phyloP scores from a whole-genome alignment of 2,329 filamentous ascomycete species.

The Penicillium sp. region DNA sequence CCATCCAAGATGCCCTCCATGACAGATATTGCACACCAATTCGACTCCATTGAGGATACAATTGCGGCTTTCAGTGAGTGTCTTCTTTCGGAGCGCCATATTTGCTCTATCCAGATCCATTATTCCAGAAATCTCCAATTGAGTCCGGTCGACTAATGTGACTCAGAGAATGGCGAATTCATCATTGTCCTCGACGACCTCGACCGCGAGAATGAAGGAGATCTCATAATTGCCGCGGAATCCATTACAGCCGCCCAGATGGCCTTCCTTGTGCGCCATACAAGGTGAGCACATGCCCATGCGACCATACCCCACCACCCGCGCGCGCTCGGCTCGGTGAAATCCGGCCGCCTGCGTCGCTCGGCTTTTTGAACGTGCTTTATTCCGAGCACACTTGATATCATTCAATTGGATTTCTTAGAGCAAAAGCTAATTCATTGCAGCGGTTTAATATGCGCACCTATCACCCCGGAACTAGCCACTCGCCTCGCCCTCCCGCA shows the following conservation, averaged over 20 bases:
- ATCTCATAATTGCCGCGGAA: conserved; percentile 90
- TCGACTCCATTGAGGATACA: conserved; percentile 45
- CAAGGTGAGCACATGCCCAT: conserved; percentile 48
- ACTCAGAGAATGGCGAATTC: conserved; percentile 76
- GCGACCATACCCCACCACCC: not conserved
- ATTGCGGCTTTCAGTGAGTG: conserved; percentile 44
- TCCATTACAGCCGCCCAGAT: conserved; percentile 84
- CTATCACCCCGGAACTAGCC: conserved; percentile 70
- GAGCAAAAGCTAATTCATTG: not conserved
- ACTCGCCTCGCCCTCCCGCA: conserved; percentile 74
- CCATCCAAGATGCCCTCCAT: conserved; percentile 35
- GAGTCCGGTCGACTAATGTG: conserved; percentile 15
- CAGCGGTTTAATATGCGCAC: conserved; percentile 86
- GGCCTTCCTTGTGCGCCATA: conserved; percentile 93
- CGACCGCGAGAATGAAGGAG: conserved; percentile 94
- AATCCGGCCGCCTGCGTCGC: not conserved
- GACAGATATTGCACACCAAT: conserved; percentile 34
- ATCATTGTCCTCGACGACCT: conserved; percentile 93
- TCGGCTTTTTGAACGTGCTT: not conserved
- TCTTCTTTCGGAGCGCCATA: not conserved
- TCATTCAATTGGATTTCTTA: not conserved
- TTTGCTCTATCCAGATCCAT: not conserved
- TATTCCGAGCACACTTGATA: not conserved
- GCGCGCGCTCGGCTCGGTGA: not conserved
- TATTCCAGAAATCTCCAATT: not conserved